phyloP scores from a whole-genome alignment of 768 basidiomycete species.

The Termitomyces eurrhizus region DNA sequence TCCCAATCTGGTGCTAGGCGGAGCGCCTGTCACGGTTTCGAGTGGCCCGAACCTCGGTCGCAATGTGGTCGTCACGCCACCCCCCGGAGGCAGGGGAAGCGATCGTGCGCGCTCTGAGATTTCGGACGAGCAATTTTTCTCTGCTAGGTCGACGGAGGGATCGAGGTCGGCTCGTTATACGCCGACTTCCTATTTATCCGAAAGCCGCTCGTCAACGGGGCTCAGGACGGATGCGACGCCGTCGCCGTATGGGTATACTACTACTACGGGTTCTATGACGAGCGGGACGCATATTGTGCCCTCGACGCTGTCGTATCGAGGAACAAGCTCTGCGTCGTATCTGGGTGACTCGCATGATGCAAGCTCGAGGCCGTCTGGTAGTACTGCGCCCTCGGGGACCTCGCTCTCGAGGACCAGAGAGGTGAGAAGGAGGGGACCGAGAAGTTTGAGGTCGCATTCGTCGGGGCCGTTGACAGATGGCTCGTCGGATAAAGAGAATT shows the following conservation, averaged over 20 bases:
- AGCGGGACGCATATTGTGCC: slow-evolving; percentile 41
- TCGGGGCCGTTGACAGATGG: slow-evolving; percentile 34
- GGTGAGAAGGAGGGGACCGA: slow-evolving; percentile 49
- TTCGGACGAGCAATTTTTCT: slow-evolving; percentile 38
- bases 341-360: slow-evolving; percentile 51
- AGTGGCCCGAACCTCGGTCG: slow-evolving; percentile 55
- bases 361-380: slow-evolving; percentile 13
- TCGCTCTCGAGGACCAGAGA: slow-evolving; percentile 54
- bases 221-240: slow-evolving; percentile 19
- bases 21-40: slow-evolving; percentile 69
- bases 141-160: slow-evolving; percentile 26
- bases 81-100: slow-evolving; percentile 32
- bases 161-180: slow-evolving; percentile 35
- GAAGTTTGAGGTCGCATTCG: slow-evolving; percentile 38
- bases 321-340: slow-evolving; percentile 52
- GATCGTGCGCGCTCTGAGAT: slow-evolving; percentile 24
- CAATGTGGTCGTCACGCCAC: slow-evolving; percentile 39
- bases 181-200: slow-evolving; percentile 25
- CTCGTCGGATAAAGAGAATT: slow-evolving; percentile 58
- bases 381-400: slow-evolving; percentile 46
- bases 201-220: slow-evolving; percentile 26
- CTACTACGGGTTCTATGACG: slow-evolving; percentile 20
- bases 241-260: slow-evolving; percentile 27
- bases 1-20: slow-evolving; percentile 36
- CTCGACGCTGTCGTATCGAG: slow-evolving; percentile 49